A percentile compares a stretch with the other conserved stretches of the same genome.
Evolutionary conservation across 805 yeast species (phyloP).

Genomic region (Candida loeiensis): DNA sequence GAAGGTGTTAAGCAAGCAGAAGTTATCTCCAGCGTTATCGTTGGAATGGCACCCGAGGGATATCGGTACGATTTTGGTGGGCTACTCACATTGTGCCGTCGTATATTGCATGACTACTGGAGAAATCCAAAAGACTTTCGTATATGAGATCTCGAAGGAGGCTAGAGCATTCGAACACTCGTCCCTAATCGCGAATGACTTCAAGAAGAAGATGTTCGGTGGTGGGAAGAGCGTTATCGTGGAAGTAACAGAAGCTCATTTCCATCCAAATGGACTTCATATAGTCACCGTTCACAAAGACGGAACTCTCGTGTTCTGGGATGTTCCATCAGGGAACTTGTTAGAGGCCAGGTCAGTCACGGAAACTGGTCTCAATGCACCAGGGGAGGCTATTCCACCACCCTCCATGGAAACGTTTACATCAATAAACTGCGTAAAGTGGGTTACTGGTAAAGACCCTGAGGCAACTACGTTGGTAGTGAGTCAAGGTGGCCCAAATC

Average conservation of each 20-base stretch:
- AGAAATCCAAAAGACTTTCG: slow-evolving; percentile 51
- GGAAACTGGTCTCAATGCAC: slow-evolving; percentile 61
- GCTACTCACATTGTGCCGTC: slow-evolving; percentile 68
- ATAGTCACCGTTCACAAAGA: slow-evolving; percentile 75
- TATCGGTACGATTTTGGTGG: slow-evolving; percentile 69
- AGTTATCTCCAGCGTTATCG: slow-evolving; percentile 60
- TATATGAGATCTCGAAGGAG: slow-evolving; percentile 61
- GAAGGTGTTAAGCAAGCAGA: slow-evolving; percentile 50
- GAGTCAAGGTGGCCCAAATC: slow-evolving; percentile 52
- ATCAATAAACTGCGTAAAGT: slow-evolving; percentile 52
- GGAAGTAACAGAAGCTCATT: slow-evolving; percentile 51
- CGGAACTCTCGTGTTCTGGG: slow-evolving; percentile 91
- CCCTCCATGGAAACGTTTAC: slow-evolving; percentile 21
- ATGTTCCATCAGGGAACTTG: slow-evolving; percentile 69
- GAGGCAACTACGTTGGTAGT: slow-evolving; percentile 73
- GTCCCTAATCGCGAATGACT: slow-evolving; percentile 28
- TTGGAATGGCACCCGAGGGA: slow-evolving; percentile 88
- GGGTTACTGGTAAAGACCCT: slow-evolving; percentile 81
- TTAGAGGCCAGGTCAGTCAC: slow-evolving; percentile 71
- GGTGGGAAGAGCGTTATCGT: slow-evolving; percentile 32
- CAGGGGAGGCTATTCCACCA: slow-evolving; percentile 30
- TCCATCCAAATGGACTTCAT: slow-evolving; percentile 93
- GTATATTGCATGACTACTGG: slow-evolving; percentile 64
- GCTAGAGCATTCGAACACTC: slow-evolving; percentile 56
- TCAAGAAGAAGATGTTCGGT: slow-evolving; percentile 41